These are phyloP conservation scores for Barnettozyma salicaria DNA, from an alignment of 805 yeast genomes.

Conservation along the genomic window DNA sequence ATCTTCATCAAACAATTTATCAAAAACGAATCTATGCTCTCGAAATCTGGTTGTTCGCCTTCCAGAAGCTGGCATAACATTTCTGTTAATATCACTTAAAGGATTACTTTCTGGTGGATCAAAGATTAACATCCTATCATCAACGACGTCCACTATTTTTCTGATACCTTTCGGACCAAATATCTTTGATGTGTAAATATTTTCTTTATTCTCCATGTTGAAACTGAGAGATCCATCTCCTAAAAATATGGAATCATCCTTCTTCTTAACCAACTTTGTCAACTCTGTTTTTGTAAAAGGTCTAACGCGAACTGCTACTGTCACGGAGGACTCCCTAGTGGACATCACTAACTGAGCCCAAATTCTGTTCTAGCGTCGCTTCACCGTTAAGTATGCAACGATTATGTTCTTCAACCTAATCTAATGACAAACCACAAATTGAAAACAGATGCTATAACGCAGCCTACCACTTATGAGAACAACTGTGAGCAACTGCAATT, in stretches of 20 bases:
- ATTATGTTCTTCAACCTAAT: too few species aligned
- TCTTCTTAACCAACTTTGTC: slow-evolving; percentile 37
- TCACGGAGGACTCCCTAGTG: slow-evolving; percentile 49
- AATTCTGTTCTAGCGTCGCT: neutral
- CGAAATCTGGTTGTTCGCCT: slow-evolving; percentile 43
- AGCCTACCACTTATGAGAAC: too few species aligned
- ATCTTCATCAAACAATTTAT: slow-evolving; percentile 62
- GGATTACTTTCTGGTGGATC: slow-evolving; percentile 80
- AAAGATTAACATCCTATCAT: slow-evolving; percentile 78
- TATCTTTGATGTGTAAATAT: slow-evolving; percentile 14
- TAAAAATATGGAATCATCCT: slow-evolving; percentile 36
- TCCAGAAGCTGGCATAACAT: slow-evolving; percentile 31
- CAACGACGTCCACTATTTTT: slow-evolving; percentile 71
- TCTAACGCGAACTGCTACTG: slow-evolving; percentile 75
- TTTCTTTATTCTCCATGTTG: slow-evolving; percentile 17
- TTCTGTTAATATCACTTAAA: slow-evolving; percentile 26
- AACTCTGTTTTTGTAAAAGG: slow-evolving; percentile 67
- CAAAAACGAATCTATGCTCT: slow-evolving; percentile 81
- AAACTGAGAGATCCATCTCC: slow-evolving; percentile 50
- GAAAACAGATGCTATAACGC: too few species aligned
- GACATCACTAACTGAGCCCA: slow-evolving; percentile 10
- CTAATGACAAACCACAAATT: too few species aligned
- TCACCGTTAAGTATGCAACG: too few species aligned
- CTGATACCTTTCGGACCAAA: slow-evolving; percentile 48
- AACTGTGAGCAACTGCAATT: too few species aligned